Base-by-base conservation (phyloP, 1,139 yeast species). In the Diutina neorugosa region DNA sequence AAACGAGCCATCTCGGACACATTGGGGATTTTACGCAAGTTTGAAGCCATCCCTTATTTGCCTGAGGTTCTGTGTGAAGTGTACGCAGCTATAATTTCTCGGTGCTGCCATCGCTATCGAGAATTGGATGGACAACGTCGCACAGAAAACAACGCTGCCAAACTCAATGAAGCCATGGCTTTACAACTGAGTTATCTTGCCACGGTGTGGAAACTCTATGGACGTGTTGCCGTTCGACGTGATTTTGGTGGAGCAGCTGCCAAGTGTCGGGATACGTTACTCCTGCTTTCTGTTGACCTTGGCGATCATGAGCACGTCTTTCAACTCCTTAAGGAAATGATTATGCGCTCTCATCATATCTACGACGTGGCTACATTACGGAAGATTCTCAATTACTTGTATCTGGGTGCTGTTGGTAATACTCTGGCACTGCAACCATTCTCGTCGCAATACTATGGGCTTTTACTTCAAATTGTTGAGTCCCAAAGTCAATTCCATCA, bases 271-370 rank as follows among this genome's bases (percentile, higher is more conserved):
- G 74, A 71, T 53, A 54, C 59, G 27, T 58, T 73, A 16, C 61
- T 74, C 23, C 61, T 71, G 0, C 58, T 69, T 20, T 61, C 70
- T 46, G 63, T 74, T 27, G 71, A 68, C 52, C 56, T 65, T 44
- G 70, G 71, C 8, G 77, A 74, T 55, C 71, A 67, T 54, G 68
- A 69, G 52, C 63, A 63, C 18, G 63, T 69, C 14, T 73, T 68
- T 54, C 74, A 73, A 55, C 55, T 74, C 19, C 62, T 74, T 21
- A 74, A 74, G 56, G 73, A 73, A 52, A 56, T 73, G 2, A 57
- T 73, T 40, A 54, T 73, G 34, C 70, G 68, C 53, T 63, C 68
- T 48, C 73, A 70, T 54, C 57, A 68, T 51, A 58, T 74, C 42
- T 63, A 61, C 40, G 74, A 72, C 55, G 65, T 53, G 75, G 74